Evolutionary conservation across 768 basidiomycete species (phyloP).

Genomic region (Lanmaoa rubissima): DNA sequence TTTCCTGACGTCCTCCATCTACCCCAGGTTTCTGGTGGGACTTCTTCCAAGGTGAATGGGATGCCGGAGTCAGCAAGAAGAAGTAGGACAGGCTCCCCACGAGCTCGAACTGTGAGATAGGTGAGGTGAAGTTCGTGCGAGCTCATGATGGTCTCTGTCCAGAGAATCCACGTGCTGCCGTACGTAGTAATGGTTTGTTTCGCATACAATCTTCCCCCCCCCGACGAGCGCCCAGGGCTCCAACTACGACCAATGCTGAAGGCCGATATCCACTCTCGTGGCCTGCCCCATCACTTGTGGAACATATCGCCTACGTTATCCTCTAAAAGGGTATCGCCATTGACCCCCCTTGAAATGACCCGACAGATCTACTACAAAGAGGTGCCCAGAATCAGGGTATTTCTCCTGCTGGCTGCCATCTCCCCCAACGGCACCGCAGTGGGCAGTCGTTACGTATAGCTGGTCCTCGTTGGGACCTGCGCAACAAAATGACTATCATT

Average conservation of each 20-base stretch:
- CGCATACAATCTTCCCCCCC: not conserved
- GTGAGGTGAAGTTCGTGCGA: constrained; percentile 19
- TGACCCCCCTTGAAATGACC: constrained; percentile 24
- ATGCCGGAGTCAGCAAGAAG: constrained; percentile 26
- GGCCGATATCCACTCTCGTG: not conserved
- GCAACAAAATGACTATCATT: not conserved
- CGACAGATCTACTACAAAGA: constrained; percentile 34
- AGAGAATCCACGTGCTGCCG: not conserved
- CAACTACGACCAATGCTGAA: not conserved
- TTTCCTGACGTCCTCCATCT: constrained; percentile 14
- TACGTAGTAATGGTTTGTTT: not conserved
- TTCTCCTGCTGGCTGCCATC: constrained; percentile 39
- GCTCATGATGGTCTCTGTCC: constrained; percentile 8
- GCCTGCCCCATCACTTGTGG: not conserved
- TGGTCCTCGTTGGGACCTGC: constrained; percentile 59
- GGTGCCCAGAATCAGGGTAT: constrained; percentile 36
- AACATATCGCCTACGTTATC: constrained; percentile 5
- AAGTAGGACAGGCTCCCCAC: constrained; percentile 27
- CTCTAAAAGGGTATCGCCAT: constrained; percentile 26
- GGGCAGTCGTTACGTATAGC: constrained; percentile 53
- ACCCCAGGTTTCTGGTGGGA: constrained; percentile 16
- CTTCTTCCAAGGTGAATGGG: constrained; percentile 20
- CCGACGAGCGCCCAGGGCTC: not conserved
- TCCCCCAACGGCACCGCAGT: constrained; percentile 58
- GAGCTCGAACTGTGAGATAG: constrained; percentile 24